A percentile compares a stretch with the other conserved stretches of the same genome.
Conservation (phyloP, 1,284 basidiomycete genomes). For the Cryptococcus maquisensis region DNA sequence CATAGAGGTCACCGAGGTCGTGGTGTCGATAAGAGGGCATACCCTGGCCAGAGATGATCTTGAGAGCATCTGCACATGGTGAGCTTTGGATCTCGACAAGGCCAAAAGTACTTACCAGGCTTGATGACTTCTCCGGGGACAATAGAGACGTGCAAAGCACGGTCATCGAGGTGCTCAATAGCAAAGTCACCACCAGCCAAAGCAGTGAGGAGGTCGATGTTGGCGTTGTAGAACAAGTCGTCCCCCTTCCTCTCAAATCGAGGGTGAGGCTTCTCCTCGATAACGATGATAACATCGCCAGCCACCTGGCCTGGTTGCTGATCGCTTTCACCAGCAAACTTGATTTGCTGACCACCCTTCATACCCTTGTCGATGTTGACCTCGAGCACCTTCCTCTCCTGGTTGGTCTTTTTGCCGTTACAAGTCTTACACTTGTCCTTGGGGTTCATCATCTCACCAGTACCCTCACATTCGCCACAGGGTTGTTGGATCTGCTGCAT, state of each 20-base stretch:
- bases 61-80: conserved; percentile 66
- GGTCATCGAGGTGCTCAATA: conserved; percentile 92
- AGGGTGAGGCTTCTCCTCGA: conserved; percentile 93
- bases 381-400: conserved; percentile 97
- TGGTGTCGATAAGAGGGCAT: conserved; percentile 99
- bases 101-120: conserved; percentile 61
- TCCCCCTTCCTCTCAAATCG: conserved; percentile 90
- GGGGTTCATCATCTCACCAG: conserved; percentile 87
- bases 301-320: conserved; percentile 86
- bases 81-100: conserved; percentile 1
- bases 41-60: conserved; percentile 89
- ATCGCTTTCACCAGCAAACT: conserved; percentile 92
- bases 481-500: conserved; percentile 97
- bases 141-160: conserved; percentile 77
- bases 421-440: conserved; percentile 93
- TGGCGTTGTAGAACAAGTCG: conserved; percentile 80
- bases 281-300: conserved; percentile 94
- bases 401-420: conserved; percentile 90
- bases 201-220: conserved; percentile 91
- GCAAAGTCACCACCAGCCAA: conserved; percentile 86
- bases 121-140: conserved; percentile 90
- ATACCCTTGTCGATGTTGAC: conserved; percentile 99
- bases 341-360: conserved; percentile 95
- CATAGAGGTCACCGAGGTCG: conserved; percentile 88
- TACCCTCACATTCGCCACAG: conserved; percentile 87